Base-by-base conservation (phyloP, 495 filamentous ascomycete genomes). In the Neohortaea acidophila region DNA sequence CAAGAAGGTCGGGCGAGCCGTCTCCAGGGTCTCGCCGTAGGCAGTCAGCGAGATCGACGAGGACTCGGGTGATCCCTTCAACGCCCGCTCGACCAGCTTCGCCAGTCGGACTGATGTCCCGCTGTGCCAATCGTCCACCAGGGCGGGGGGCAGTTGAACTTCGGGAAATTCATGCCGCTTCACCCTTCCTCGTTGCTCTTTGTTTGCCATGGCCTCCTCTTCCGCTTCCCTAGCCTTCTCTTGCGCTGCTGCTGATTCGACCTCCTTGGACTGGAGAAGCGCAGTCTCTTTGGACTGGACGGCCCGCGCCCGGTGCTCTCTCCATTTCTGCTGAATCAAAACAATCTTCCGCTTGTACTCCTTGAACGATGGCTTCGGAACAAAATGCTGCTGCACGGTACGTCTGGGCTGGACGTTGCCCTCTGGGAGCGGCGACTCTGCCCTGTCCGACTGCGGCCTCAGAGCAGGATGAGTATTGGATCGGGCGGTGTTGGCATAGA, bases 1-100 rank as follows among this genome's bases (percentile, higher is more conserved):
- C 19, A 67, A 49, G 21, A 65, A 62, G 1, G 65, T 67, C 13
- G 62, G 65, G 2, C 51, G 48, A 5, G 65, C 60, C 11, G 37
- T 54, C 8, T 52, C 45, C 25, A 45, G 49, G 4, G 57, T 59
- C 28, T 56, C 54, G 12, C 64, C 64, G 24, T 65, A 51, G n/a
- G 54, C 55, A 5, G 64, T 49, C 2, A 68, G 55, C 24, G 59
- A 57, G 15, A 68, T 60, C 21, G 51, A 59, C 19, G 55, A 44
- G 0, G 61, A 59, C 39, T 67, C 63, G 0, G 45, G 47, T 4
- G 58, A 55, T 38, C 58, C 54, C 40, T 53, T 49, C 18, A 63
- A 48, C 4, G 58, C 45, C 18, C 55, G 45, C 22, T 57, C 58
- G 18, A 62, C 37, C 21, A 65, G 41, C 2, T 57, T 51, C 27